Conservation (phyloP, 345 rosid genomes). For the Geranium rotundifolium region DNA sequence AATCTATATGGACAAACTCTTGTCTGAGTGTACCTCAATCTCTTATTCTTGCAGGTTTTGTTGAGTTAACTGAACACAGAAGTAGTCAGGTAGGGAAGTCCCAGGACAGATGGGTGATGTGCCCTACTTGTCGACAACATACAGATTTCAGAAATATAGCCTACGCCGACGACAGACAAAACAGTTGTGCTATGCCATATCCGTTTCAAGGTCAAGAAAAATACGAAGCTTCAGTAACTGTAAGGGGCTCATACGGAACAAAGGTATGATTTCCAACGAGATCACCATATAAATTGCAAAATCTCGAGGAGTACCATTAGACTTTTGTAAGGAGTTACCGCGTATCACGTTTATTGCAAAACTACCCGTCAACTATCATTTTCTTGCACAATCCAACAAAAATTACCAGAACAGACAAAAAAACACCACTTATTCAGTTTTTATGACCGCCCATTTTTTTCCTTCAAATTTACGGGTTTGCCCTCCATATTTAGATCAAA, state of each 20-base stretch:
- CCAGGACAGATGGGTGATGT: slow-evolving; percentile 69
- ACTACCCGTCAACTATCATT: no score
- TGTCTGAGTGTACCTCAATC: slow-evolving; percentile 8
- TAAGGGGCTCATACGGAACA: slow-evolving; percentile 95
- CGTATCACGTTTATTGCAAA: no score
- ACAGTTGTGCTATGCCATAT: slow-evolving; percentile 15
- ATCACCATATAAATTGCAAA: no score
- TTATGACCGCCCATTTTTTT: no score
- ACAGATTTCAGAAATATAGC: slow-evolving; percentile 78
- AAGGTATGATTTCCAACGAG: slow-evolving; percentile 36
- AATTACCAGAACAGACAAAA: no score
- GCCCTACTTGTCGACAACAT: slow-evolving; percentile 89
- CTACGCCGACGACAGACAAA: slow-evolving; percentile 58
- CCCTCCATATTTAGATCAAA: no score
- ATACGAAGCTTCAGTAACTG: slow-evolving; percentile 44
- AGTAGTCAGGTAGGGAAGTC: slow-evolving; percentile 26
- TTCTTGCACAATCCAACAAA: no score
- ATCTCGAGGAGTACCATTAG: no score
- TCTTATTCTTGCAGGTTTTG: slow-evolving; percentile 44
- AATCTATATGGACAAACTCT: slow-evolving; percentile 6
- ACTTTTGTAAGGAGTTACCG: no score
- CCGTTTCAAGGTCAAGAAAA: slow-evolving; percentile 35
- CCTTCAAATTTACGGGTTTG: no score
- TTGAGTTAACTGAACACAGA: slow-evolving; percentile 64
- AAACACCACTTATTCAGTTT: no score